Base-by-base conservation (phyloP, 2,329 filamentous ascomycete species). In the Dryadomyces quercivorus region DNA sequence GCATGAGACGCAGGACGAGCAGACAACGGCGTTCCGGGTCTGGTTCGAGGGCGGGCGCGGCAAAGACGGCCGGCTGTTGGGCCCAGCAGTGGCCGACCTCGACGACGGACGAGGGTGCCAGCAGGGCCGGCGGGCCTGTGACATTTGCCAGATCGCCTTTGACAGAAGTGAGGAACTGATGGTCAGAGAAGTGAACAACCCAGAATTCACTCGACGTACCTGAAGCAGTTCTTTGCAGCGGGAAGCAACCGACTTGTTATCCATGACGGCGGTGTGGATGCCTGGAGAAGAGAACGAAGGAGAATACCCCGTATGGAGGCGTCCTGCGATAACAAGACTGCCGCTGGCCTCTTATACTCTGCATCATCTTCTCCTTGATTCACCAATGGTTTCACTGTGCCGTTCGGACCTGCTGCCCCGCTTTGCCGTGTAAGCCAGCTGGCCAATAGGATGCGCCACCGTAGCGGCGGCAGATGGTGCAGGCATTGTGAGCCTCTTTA, bases 71-170 rank as follows among this genome's bases (percentile, higher is more conserved):
- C 0, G 75, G 75, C 16, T 72, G 69, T 56, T 76, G 69, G 40
- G 70, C 70, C 74, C 75, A 78, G 60, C 73, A 75, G 57, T 70
- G 70, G 54, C 73, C 74, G 38, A 74, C 73, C 61, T 78, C 75
- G 50, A 75, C 73, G 5, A 76, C 75, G 13, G 75, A 76, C 21
- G 68, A 73, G 0, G 71, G 67, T 0, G 72, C 71, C 12, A 78
- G 67, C 59, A 77, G 73, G 51, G 70, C 74, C 2, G 74, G 73
- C 0, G 75, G 75, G 1, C 73, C 75, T 0, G 75, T 76, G 47
- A 77, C 68, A 54, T 76, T 77, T 55, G 75, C 71, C 18, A 78
- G 70, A 53, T 77, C 75, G 55, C 75, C 74, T 57, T 74, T 73
- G 48, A 76, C 64, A 16, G 66, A 63, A 26, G 61, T 58, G 16